These are phyloP conservation scores for Zygoascus hellenicus DNA, from an alignment of 1,139 yeast species.

Conservation along the genomic window DNA sequence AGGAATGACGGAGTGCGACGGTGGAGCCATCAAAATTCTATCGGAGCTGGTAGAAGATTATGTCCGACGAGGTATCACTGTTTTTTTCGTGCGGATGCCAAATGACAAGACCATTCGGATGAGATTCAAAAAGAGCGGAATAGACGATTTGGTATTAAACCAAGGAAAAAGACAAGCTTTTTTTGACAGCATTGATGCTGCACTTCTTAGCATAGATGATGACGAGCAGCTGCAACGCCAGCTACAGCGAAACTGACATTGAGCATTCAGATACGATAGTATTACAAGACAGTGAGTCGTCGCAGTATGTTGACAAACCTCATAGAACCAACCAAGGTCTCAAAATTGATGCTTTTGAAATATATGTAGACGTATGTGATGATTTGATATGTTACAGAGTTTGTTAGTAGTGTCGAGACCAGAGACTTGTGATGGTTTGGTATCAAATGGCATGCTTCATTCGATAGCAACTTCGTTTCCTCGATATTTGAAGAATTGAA, in stretches of 20 bases:
- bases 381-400: neutral
- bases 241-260: too few relatives aligned
- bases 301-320: neutral
- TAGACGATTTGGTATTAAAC: conserved; percentile 27
- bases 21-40: conserved; percentile 79
- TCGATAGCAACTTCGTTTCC: neutral
- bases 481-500: conserved; percentile 56
- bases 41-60: conserved; percentile 48
- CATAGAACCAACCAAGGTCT: too few relatives aligned
- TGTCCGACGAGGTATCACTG: conserved; percentile 53
- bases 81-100: conserved; percentile 62
- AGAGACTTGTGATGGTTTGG: neutral
- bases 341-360: too few relatives aligned
- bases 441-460: neutral
- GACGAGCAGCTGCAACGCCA: neutral
- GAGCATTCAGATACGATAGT: too few relatives aligned
- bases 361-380: neutral
- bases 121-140: conserved; percentile 37
- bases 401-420: neutral
- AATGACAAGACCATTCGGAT: conserved; percentile 37
- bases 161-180: conserved; percentile 26
- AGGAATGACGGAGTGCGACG: conserved; percentile 84
- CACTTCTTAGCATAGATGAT: conserved; percentile 28
- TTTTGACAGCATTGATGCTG: conserved; percentile 35
- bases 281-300: too few relatives aligned